phyloP scores from a whole-genome alignment of 257 asterid species.

The Plantago major region DNA sequence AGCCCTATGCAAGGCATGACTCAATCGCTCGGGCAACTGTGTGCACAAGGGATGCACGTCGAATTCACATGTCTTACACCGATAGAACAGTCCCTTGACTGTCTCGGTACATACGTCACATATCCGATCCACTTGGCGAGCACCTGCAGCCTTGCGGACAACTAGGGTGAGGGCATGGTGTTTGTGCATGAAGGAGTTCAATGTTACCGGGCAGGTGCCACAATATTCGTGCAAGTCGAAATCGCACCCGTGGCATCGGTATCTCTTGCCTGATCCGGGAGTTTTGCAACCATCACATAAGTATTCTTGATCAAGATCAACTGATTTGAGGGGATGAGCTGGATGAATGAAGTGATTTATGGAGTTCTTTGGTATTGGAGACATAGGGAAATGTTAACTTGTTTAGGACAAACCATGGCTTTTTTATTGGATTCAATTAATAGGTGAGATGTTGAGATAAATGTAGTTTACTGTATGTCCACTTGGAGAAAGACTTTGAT shows the following conservation, averaged over 20 bases:
- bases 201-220: conserved; percentile 36
- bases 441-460: not conserved
- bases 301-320: conserved; percentile 17
- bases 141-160: conserved; percentile 10
- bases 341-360: conserved; percentile 36
- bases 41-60: conserved; percentile 54
- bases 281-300: conserved; percentile 42
- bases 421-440: not conserved
- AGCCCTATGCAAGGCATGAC: conserved; percentile 36
- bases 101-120: conserved; percentile 43
- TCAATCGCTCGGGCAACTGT: conserved; percentile 29
- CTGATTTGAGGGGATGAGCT: conserved; percentile 22
- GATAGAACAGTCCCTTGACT: conserved; percentile 42
- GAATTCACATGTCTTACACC: conserved; percentile 44
- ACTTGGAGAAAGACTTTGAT: not conserved
- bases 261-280: conserved; percentile 31
- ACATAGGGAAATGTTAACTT: not conserved
- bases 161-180: conserved; percentile 35
- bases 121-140: conserved; percentile 16
- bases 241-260: conserved; percentile 36
- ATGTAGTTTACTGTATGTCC: conserved; percentile 1
- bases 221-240: conserved; percentile 48
- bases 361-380: conserved; percentile 10
- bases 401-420: not conserved
- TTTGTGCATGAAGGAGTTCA: conserved; percentile 33